A percentile compares a stretch with the other conserved stretches of the same genome.
phyloP scores from a whole-genome alignment of 805 yeast genomes.

The Cyberlindnera bimundalis region DNA sequence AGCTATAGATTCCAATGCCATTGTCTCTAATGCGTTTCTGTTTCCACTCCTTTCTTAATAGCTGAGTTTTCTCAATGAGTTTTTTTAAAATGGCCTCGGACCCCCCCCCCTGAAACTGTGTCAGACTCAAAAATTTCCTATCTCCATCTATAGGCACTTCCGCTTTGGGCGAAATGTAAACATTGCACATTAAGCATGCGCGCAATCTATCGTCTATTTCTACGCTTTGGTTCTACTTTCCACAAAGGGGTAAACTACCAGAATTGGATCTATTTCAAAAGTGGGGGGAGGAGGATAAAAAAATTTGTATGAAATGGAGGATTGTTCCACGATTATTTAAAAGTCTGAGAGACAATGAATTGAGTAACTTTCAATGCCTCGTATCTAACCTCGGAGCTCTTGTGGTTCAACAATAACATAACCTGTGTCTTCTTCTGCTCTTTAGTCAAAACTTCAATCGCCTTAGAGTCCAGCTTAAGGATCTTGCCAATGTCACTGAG shows the following conservation, averaged over 20 bases:
- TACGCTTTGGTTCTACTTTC: too few species aligned
- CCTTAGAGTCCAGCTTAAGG: conserved; percentile 59
- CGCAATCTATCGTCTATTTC: too few species aligned
- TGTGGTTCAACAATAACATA: conserved; percentile 78
- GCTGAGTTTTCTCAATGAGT: too few species aligned
- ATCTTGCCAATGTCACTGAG: conserved; percentile 65
- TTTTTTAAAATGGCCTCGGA: too few species aligned
- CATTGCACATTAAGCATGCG: not conserved
- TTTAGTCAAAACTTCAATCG: conserved; percentile 49
- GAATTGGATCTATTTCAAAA: not conserved
- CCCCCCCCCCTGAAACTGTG: too few species aligned
- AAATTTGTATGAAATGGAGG: too few species aligned
- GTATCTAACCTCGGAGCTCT: conserved; percentile 84
- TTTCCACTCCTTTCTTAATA: not conserved
- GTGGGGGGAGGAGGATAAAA: too few species aligned
- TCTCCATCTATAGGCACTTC: not conserved
- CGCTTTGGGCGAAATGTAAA: conserved; percentile 8
- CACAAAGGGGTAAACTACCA: too few species aligned
- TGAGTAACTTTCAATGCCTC: conserved; percentile 97
- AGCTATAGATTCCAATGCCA: conserved; percentile 11
- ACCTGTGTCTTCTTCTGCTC: conserved; percentile 69
- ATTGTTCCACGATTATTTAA: too few species aligned
- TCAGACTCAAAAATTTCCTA: too few species aligned
- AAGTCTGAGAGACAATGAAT: conserved; percentile 80
- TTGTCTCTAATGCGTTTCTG: not conserved